These are phyloP conservation scores for Fusarium longipes DNA, from an alignment of 2,329 filamentous ascomycete genomes.

Conservation along the genomic window DNA sequence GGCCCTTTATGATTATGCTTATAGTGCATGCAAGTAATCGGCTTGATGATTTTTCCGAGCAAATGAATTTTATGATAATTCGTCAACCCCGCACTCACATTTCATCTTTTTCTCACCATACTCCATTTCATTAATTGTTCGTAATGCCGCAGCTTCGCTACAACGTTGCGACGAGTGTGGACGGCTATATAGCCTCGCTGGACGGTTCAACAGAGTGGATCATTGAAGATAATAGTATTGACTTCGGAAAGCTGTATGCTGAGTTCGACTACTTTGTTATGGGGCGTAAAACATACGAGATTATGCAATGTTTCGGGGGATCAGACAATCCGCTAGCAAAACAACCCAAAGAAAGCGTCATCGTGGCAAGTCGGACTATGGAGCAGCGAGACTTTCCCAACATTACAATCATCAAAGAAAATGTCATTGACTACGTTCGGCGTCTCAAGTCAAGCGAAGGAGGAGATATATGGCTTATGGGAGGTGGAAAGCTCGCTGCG, in stretches of 20 bases:
- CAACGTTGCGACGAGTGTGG: conserved; percentile 50
- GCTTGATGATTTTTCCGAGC: neutral
- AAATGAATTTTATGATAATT: neutral
- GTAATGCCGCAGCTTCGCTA: conserved; percentile 47
- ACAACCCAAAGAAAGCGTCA: conserved; percentile 36
- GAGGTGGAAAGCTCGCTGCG: conserved; percentile 48
- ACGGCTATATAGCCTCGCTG: conserved; percentile 51
- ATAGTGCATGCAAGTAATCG: neutral
- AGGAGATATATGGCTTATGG: conserved; percentile 53
- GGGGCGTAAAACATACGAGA: conserved; percentile 53
- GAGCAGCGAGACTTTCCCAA: conserved; percentile 31
- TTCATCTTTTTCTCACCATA: neutral
- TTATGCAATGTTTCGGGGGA: conserved; percentile 35
- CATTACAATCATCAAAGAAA: conserved; percentile 43
- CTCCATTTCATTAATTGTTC: neutral
- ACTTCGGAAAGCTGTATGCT: conserved; percentile 49
- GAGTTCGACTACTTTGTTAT: conserved; percentile 51
- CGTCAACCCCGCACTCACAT: neutral
- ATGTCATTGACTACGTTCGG: conserved; percentile 35
- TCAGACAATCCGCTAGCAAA: conserved; percentile 40
- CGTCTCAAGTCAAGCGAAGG: conserved; percentile 36
- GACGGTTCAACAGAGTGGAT: conserved; percentile 50
- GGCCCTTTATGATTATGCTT: too few species aligned
- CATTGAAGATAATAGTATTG: conserved; percentile 47
- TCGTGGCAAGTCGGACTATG: conserved; percentile 47